These are phyloP conservation scores for Thalassiosira gravida DNA, from an alignment of 352 stramenopile genomes.

Conservation along the genomic window DNA sequence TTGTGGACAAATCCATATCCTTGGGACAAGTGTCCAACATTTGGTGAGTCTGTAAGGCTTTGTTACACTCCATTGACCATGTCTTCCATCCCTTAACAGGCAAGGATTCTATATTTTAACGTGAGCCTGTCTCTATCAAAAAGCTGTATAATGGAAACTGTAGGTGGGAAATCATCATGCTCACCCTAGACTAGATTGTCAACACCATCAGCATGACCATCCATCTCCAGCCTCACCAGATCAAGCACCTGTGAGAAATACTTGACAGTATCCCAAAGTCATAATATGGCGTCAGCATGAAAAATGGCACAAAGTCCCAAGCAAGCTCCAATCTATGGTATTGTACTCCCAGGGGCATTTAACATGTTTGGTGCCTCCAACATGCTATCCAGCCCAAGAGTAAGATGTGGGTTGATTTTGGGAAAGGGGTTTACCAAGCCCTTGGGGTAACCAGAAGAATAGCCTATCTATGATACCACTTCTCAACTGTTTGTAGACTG, in stretches of 20 bases:
- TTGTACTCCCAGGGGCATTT: slow-evolving; percentile 41
- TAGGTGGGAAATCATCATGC: slow-evolving; percentile 51
- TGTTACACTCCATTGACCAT: slow-evolving; percentile 49
- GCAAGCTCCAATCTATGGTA: slow-evolving; percentile 53
- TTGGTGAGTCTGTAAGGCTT: background rate
- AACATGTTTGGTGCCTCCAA: slow-evolving; percentile 58
- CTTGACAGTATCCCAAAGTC: slow-evolving; percentile 22
- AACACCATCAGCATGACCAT: slow-evolving; percentile 52
- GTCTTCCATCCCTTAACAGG: slow-evolving; percentile 32
- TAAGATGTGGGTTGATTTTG: slow-evolving; percentile 19
- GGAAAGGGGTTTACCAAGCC: slow-evolving; percentile 30
- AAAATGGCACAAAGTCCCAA: slow-evolving; percentile 53
- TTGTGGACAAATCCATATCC: slow-evolving; percentile 66
- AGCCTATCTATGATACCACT: too few species aligned
- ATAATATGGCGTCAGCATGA: slow-evolving; percentile 22
- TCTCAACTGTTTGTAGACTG: too few species aligned
- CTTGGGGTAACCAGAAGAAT: too few species aligned
- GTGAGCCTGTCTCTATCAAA: slow-evolving; percentile 63
- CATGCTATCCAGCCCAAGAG: slow-evolving; percentile 34
- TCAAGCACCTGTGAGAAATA: slow-evolving; percentile 44
- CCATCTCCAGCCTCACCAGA: slow-evolving; percentile 39
- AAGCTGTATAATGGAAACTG: slow-evolving; percentile 63
- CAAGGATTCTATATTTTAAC: slow-evolving; percentile 16
- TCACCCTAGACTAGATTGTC: slow-evolving; percentile 61
- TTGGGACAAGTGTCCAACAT: background rate